phyloP scores from a whole-genome alignment of 2,329 filamentous ascomycete species.

The Zymoseptoria ardabiliae region DNA sequence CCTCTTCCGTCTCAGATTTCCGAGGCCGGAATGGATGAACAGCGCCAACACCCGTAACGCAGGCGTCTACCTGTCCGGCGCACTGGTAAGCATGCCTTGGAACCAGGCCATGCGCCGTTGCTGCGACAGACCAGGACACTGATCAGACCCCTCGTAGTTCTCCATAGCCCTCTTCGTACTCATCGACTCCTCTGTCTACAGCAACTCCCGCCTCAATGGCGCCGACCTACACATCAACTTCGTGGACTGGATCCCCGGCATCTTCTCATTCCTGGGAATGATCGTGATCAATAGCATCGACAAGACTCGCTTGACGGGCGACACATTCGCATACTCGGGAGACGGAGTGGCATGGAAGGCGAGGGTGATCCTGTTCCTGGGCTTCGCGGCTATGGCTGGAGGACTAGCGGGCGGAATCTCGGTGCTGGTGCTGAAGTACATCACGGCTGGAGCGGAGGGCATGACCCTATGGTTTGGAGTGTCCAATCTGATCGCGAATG shows the following conservation, averaged over 20 bases:
- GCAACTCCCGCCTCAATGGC: constrained; percentile 54
- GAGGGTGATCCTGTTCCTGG: constrained; percentile 59
- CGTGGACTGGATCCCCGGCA: constrained; percentile 64
- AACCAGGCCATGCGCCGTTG: neutral
- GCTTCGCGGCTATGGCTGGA: constrained; percentile 62
- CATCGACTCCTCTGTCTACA: constrained; percentile 59
- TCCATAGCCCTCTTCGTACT: constrained; percentile 63
- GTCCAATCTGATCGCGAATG: constrained; percentile 59
- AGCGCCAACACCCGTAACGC: constrained; percentile 55
- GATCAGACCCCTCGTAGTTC: constrained; percentile 43
- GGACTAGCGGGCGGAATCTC: constrained; percentile 60
- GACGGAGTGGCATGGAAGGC: constrained; percentile 65
- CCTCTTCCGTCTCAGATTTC: constrained; percentile 62
- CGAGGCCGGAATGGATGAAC: constrained; percentile 60
- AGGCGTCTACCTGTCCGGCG: constrained; percentile 60
- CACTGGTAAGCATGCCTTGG: constrained; percentile 45
- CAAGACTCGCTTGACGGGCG: constrained; percentile 56
- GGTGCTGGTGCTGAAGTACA: constrained; percentile 61
- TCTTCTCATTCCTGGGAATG: constrained; percentile 63
- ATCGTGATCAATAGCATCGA: constrained; percentile 67
- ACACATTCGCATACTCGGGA: constrained; percentile 56
- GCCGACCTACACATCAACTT: constrained; percentile 57
- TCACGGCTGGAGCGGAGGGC: constrained; percentile 52
- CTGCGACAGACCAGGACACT: neutral
- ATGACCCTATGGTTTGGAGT: constrained; percentile 61